Evolutionary conservation across 306 rosid species (phyloP).

Genomic region (Quercus cerris): DNA sequence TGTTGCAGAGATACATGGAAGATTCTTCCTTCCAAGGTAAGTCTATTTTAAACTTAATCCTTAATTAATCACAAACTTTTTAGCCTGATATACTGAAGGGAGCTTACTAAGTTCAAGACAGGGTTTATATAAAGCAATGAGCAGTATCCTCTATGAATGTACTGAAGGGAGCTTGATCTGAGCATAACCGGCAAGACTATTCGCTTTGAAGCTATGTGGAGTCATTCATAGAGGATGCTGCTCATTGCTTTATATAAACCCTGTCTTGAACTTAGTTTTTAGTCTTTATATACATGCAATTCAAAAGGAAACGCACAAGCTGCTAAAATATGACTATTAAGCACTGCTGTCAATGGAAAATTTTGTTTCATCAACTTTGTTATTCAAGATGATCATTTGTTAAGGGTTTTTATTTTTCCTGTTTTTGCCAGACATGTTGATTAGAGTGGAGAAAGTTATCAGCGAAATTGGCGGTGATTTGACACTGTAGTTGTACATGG

Average conservation of each 20-base stretch:
- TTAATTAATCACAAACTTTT: background rate
- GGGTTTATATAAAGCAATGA: too few species aligned
- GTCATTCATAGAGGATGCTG: background rate
- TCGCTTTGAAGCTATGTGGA: too few species aligned
- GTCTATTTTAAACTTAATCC: constrained; percentile 8
- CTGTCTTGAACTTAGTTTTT: too few species aligned
- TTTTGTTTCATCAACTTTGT: background rate
- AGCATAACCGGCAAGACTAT: too few species aligned
- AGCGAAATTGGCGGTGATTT: constrained; percentile 62
- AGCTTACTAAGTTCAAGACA: too few species aligned
- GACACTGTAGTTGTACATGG: constrained; percentile 35
- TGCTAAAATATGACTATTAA: background rate
- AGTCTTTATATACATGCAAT: too few species aligned
- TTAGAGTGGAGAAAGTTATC: constrained; percentile 76
- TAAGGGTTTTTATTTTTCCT: constrained; percentile 2
- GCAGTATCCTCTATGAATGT: too few species aligned
- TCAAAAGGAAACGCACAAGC: too few species aligned
- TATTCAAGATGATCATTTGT: background rate
- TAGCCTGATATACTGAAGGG: too few species aligned
- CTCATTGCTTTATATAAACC: background rate
- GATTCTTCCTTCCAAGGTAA: constrained; percentile 91
- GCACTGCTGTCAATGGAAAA: background rate
- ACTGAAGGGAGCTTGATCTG: too few species aligned
- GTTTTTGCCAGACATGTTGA: constrained; percentile 64
- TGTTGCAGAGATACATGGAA: constrained; percentile 79